A percentile compares a stretch with the other conserved stretches of the same genome.
Conservation (phyloP, 2,329 filamentous ascomycete species). For the Cordyceps tenuipes region DNA sequence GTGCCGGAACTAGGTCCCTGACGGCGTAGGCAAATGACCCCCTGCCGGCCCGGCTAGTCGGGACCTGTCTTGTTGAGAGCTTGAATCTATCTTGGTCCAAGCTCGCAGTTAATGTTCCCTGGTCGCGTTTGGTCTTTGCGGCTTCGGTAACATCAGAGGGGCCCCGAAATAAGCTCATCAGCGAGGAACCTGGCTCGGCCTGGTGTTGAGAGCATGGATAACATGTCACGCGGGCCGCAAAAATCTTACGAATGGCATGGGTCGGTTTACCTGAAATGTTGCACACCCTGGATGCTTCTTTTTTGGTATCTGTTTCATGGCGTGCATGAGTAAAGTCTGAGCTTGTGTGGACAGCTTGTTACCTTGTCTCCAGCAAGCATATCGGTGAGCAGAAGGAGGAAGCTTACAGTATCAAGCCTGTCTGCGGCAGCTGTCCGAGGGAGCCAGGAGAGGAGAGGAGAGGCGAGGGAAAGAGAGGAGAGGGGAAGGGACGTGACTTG, state of each 20-base stretch:
- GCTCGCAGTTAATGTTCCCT: neutral
- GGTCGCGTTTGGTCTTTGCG: neutral
- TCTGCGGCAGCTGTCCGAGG: neutral
- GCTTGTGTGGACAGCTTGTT: neutral
- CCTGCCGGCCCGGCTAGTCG: conserved; percentile 1
- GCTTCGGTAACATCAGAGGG: conserved; percentile 2
- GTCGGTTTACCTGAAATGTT: neutral
- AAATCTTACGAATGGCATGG: neutral
- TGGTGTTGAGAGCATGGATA: conserved; percentile 6
- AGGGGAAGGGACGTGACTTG: neutral
- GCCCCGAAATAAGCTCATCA: conserved; percentile 8
- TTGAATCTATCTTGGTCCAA: neutral
- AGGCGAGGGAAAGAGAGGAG: neutral
- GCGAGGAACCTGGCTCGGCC: conserved; percentile 1
- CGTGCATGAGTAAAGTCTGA: neutral
- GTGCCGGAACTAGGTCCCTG: conserved; percentile 10
- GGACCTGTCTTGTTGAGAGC: neutral
- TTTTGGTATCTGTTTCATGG: neutral
- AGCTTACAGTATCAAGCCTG: neutral
- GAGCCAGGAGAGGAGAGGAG: neutral
- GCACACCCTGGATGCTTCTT: neutral
- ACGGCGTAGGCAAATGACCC: neutral
- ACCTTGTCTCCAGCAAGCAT: neutral
- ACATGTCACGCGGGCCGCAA: conserved; percentile 4
- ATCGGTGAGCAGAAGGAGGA: neutral